These are phyloP conservation scores for Novymonas esmeraldas DNA, from an alignment of 208 protist species.

Conservation along the genomic window DNA sequence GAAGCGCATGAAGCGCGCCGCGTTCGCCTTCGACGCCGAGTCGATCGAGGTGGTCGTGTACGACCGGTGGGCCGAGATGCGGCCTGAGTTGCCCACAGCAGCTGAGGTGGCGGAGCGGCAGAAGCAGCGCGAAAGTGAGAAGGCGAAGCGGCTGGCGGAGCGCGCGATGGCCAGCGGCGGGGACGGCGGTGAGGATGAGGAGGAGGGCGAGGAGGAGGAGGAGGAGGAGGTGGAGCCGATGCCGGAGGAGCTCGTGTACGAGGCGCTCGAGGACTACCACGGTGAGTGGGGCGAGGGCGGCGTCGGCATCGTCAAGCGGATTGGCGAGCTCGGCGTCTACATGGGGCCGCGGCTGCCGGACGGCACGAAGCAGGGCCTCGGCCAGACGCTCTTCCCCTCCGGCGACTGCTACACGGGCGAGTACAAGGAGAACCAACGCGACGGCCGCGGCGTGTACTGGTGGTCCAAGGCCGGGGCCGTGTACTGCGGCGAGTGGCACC, in stretches of 20 bases:
- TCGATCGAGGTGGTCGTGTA: slow-evolving; percentile 76
- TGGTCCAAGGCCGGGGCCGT: slow-evolving; percentile 60
- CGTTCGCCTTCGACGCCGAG: slow-evolving; percentile 82
- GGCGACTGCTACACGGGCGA: slow-evolving; percentile 88
- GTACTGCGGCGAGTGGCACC: slow-evolving; percentile 75
- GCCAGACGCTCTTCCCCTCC: slow-evolving; percentile 83
- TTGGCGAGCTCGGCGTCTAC: slow-evolving; percentile 91
- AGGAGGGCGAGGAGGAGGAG: slow-evolving; percentile 78
- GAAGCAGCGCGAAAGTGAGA: slow-evolving; percentile 65
- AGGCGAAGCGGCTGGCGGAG: slow-evolving; percentile 59
- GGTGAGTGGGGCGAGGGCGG: slow-evolving; percentile 80
- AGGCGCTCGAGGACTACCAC: slow-evolving; percentile 82
- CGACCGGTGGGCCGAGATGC: slow-evolving; percentile 87
- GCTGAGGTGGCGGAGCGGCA: slow-evolving; percentile 79
- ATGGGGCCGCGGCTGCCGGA: slow-evolving; percentile 63
- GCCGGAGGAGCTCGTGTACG: slow-evolving; percentile 86
- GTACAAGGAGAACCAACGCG: slow-evolving; percentile 81
- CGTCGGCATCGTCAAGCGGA: slow-evolving; percentile 77
- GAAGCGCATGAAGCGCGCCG: slow-evolving; percentile 70
- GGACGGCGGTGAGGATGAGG: slow-evolving; percentile 33
- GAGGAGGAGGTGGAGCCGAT: slow-evolving; percentile 80
- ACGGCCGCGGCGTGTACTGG: slow-evolving; percentile 82
- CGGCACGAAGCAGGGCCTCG: slow-evolving; percentile 89
- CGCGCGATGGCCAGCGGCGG: slow-evolving; percentile 28
- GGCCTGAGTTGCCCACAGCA: slow-evolving; percentile 68